These are phyloP conservation scores for Massariosphaeria phaeospora DNA, from an alignment of 495 filamentous ascomycete genomes.

Conservation along the genomic window DNA sequence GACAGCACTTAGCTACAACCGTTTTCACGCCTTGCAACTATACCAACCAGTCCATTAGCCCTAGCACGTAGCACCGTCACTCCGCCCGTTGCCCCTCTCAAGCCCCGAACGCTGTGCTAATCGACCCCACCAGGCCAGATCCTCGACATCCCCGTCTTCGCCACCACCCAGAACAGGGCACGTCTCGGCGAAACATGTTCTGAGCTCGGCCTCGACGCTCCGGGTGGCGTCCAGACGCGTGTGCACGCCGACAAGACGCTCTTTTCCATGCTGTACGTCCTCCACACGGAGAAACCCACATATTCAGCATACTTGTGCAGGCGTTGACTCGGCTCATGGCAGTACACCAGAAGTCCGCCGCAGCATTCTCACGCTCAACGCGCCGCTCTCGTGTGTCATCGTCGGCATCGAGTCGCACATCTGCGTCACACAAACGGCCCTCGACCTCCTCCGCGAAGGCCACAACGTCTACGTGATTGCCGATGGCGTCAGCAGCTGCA, in stretches of 20 bases:
- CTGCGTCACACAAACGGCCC: slow-evolving; percentile 79
- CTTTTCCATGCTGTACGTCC: slow-evolving; percentile 72
- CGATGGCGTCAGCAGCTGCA: slow-evolving; percentile 86
- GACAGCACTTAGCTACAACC: too few species aligned
- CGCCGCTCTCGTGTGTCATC: slow-evolving; percentile 50
- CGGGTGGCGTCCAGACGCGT: slow-evolving; percentile 41
- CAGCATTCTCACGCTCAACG: slow-evolving; percentile 25
- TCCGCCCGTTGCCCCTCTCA: background rate
- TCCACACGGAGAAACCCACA: too few species aligned
- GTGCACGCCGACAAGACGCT: slow-evolving; percentile 75
- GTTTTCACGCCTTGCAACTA: too few species aligned
- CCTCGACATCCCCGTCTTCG: slow-evolving; percentile 71
- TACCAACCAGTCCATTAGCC: too few species aligned
- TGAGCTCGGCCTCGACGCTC: slow-evolving; percentile 54
- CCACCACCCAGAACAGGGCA: slow-evolving; percentile 75
- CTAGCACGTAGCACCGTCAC: background rate
- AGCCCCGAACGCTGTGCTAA: slow-evolving; percentile 8
- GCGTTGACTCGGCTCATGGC: slow-evolving; percentile 12
- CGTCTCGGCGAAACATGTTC: slow-evolving; percentile 73
- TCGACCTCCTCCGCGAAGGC: slow-evolving; percentile 69
- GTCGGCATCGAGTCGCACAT: slow-evolving; percentile 93
- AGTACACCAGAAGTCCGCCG: slow-evolving; percentile 38
- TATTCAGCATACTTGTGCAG: background rate
- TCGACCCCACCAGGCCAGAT: slow-evolving; percentile 40
- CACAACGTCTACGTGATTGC: slow-evolving; percentile 83